Evolutionary conservation across 768 basidiomycete species (phyloP), one percentile per base, ranked within the genome.

Genomic region (Rhizopogon vesiculosus): DNA sequence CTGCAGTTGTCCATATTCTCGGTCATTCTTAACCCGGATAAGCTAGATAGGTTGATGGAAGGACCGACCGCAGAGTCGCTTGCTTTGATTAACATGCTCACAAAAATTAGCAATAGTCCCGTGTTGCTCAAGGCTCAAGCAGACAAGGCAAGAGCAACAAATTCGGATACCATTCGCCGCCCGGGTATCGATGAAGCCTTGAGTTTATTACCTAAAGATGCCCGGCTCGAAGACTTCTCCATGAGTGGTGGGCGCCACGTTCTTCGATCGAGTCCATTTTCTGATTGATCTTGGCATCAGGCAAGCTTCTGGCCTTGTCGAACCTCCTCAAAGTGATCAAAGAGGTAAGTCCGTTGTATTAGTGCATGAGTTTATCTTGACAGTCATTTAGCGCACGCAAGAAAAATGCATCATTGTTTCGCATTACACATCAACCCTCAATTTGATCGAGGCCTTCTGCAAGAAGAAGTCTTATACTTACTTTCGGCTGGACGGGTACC

Each of bases 341-440:
- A 52, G 77, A 82, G 69, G 91, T 88, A 55, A 40, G 57, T 54
- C 6, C 22, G 29, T 31, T 54, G 55, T 6, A 46, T 38, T 10
- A 10, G 31, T 38, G 4, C 38, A n/a, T n/a, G 19, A 9, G 13
- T 16, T 35, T 28, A 51, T 44, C 39, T 52, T 59, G 42, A 62
- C 7, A 18, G 19, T 43, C 13, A 28, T 55, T 51, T 48, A 91
- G 86, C 74, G 76, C 38, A 93, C 91, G 0, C 85, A 89, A 41
- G 96, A 99, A 73, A 99, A 99, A 80, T 89, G 93, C 62, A 89
- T 98, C 35, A 72, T 99, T 42, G 91, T 96, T 35, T 98, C 94
- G n/a, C 95, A 98, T 67, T 99, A 90, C 64, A 98, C 95, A 0
- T 87, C 89, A 5, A 97, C 95, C 1, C 83, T 99, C 52, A 91